Evolutionary conservation across 768 basidiomycete genomes (phyloP).

Genomic region (Cystofilobasidium capitatum): DNA sequence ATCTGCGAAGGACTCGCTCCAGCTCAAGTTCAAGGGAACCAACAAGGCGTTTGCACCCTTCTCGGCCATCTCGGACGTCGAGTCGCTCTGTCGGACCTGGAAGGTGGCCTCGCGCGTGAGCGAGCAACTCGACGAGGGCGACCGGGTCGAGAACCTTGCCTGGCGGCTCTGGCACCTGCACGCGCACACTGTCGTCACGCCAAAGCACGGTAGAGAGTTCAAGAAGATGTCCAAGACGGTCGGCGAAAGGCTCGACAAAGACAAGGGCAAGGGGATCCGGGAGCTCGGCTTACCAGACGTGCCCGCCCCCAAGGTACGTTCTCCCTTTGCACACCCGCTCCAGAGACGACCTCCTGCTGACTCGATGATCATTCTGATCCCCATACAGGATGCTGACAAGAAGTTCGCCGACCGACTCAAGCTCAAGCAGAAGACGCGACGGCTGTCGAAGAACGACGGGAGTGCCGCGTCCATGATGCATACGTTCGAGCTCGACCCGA

Average conservation of each 20-base stretch:
- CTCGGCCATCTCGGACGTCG: conserved; percentile 73
- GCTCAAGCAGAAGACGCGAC: not conserved
- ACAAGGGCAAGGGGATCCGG: conserved; percentile 58
- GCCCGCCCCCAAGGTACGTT: not conserved
- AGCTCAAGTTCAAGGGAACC: conserved; percentile 43
- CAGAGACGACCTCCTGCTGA: too few species aligned
- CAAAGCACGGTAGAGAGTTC: conserved; percentile 79
- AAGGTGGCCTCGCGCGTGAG: conserved; percentile 62
- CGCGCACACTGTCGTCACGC: conserved; percentile 80
- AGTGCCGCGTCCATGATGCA: not conserved
- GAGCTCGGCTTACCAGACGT: not conserved
- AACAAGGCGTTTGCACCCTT: conserved; percentile 93
- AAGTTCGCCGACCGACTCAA: not conserved
- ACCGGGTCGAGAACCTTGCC: conserved; percentile 80
- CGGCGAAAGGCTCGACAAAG: conserved; percentile 86
- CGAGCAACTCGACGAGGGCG: conserved; percentile 70
- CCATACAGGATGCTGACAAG: too few species aligned
- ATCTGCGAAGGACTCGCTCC: conserved; percentile 28
- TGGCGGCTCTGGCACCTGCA: conserved; percentile 91
- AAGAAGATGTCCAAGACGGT: conserved; percentile 77
- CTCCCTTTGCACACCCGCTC: not conserved
- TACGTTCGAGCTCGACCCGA: conserved; percentile 4
- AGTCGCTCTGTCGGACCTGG: conserved; percentile 81
- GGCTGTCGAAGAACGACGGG: not conserved
- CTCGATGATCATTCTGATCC: too few species aligned